phyloP scores from a whole-genome alignment of 495 filamentous ascomycete genomes.

The Hyphodiscus hymeniophilus region DNA sequence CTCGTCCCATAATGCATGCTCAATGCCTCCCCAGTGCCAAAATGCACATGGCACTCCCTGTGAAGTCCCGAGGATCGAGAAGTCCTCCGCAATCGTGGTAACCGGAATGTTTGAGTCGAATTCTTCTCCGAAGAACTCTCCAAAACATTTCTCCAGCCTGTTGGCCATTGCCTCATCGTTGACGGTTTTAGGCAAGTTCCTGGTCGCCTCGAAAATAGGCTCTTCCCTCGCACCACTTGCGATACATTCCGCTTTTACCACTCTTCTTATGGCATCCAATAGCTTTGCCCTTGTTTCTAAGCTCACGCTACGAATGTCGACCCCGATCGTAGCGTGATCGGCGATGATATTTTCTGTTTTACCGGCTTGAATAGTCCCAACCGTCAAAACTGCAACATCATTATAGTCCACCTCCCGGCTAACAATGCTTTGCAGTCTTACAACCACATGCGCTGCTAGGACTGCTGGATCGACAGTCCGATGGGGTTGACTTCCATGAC shows the following conservation, averaged over 20 bases:
- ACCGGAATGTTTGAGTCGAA: slow-evolving; percentile 11
- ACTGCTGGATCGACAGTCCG: slow-evolving; percentile 48
- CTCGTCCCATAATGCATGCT: slow-evolving; percentile 14
- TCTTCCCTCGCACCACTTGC: slow-evolving; percentile 31
- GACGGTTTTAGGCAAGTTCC: slow-evolving; percentile 36
- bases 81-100: slow-evolving; percentile 41
- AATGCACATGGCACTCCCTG: slow-evolving; percentile 41
- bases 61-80: slow-evolving; percentile 41
- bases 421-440: slow-evolving; percentile 48
- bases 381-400: slow-evolving; percentile 47
- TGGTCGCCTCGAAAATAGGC: slow-evolving; percentile 31
- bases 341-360: slow-evolving; percentile 48
- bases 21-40: slow-evolving; percentile 47
- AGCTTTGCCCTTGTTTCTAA: slow-evolving; percentile 32
- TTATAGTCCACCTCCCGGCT: slow-evolving; percentile 41
- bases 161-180: slow-evolving; percentile 40
- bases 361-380: slow-evolving; percentile 42
- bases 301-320: slow-evolving; percentile 37
- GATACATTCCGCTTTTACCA: slow-evolving; percentile 44
- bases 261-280: slow-evolving; percentile 34
- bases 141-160: slow-evolving; percentile 31
- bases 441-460: slow-evolving; percentile 38
- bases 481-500: slow-evolving; percentile 43
- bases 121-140: slow-evolving; percentile 30
- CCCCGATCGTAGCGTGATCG: slow-evolving; percentile 33